A percentile compares a stretch with the other conserved stretches of the same genome.
Evolutionary conservation across 1,284 basidiomycete species (phyloP).

Genomic region (Microbotryum lychnidis-dioicae): DNA sequence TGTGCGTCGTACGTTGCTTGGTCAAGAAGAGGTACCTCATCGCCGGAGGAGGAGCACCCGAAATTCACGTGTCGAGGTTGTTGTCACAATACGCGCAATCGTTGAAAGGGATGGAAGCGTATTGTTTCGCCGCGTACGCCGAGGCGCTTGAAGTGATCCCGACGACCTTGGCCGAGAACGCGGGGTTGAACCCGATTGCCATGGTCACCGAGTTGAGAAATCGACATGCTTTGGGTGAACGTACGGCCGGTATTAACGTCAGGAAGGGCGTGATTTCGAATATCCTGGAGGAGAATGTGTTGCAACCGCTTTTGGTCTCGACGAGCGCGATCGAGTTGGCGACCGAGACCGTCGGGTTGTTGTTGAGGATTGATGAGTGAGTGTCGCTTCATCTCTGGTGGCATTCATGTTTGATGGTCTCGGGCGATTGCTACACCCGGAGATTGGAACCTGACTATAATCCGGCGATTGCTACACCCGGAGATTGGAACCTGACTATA

Average conservation of each 20-base stretch:
- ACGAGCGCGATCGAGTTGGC: constrained; percentile 92
- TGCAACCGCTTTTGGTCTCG: constrained; percentile 90
- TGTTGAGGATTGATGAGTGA: constrained; percentile 92
- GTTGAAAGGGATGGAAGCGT: constrained; percentile 96
- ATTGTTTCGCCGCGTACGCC: constrained; percentile 97
- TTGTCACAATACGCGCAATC: constrained; percentile 88
- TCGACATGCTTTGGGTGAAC: constrained; percentile 88
- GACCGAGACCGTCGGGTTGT: constrained; percentile 93
- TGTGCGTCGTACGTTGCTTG: constrained; percentile 94
- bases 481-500: no score
- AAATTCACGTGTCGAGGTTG: constrained; percentile 93
- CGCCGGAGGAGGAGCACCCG: constrained; percentile 93
- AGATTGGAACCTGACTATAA: no score
- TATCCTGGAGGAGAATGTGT: constrained; percentile 76
- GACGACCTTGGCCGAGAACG: constrained; percentile 95
- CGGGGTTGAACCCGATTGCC: constrained; percentile 93
- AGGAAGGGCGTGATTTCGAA: constrained; percentile 52
- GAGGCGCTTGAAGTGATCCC: constrained; percentile 98
- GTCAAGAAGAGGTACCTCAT: constrained; percentile 97
- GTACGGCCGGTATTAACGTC: constrained; percentile 95
- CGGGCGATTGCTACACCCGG: no score
- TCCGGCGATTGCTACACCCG: no score
- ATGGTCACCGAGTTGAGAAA: constrained; percentile 98
- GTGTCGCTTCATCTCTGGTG: no score
- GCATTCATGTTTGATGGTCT: no score